A percentile compares a stretch with the other conserved stretches of the same genome.
Evolutionary conservation across 768 basidiomycete species (phyloP).

Genomic region (Leucosporidium yakuticum): DNA sequence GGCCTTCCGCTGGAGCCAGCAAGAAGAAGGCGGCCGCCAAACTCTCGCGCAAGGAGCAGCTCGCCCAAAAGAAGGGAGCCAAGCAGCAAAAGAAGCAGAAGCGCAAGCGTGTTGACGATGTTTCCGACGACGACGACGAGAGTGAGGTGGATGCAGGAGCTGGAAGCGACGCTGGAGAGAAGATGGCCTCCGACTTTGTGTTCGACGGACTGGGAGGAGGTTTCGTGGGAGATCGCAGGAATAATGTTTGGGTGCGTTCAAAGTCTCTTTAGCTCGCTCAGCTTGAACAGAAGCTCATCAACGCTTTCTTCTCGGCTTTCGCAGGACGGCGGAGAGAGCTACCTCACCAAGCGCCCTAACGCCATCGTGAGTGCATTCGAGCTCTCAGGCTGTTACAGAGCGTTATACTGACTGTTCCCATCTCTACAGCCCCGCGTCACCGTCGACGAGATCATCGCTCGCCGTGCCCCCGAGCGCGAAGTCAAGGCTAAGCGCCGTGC

Average conservation of each 20-base stretch:
- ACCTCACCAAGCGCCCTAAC: constrained; percentile 28
- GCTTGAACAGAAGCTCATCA: background rate
- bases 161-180: background rate
- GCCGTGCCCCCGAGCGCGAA: constrained; percentile 25
- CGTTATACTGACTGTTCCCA: background rate
- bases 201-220: constrained; percentile 39
- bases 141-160: background rate
- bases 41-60: constrained; percentile 6
- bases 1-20: background rate
- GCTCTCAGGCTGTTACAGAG: too few relatives aligned
- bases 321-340: constrained; percentile 30
- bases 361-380: constrained; percentile 18
- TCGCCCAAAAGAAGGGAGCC: constrained; percentile 5
- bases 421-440: constrained; percentile 27
- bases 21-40: background rate
- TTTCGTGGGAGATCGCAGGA: constrained; percentile 23
- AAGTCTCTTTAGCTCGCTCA: background rate
- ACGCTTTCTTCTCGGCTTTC: background rate
- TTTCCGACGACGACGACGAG: constrained; percentile 9
- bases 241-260: constrained; percentile 34
- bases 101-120: constrained; percentile 4
- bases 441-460: constrained; percentile 36
- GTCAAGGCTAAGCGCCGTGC: constrained; percentile 2
- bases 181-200: constrained; percentile 29
- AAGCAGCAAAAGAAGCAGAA: constrained; percentile 15